Base-by-base conservation (phyloP, 192 early-diverging fungal species). In the Mortierella antarctica region DNA sequence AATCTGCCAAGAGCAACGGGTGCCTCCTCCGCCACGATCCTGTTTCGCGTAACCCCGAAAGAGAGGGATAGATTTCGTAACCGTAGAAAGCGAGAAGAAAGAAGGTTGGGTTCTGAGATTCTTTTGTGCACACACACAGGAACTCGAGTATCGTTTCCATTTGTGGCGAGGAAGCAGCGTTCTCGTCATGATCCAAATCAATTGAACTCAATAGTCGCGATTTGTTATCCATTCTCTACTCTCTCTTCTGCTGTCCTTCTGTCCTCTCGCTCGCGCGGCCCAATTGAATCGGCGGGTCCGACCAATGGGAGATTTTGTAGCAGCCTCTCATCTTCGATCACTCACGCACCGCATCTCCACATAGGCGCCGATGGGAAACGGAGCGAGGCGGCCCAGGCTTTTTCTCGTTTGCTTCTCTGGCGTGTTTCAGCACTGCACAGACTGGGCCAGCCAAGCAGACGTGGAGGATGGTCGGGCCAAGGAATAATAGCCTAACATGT, bases 261-360 rank as follows among this genome's bases (percentile, higher is more conserved):
- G 31, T 31, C 31, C 31, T 31, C 31, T 31, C 41, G 40, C 5
- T 10, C 17, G 57, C 42, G 6, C 23, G 10, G 57, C 31, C 31
- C 65, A 47, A 67, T 18, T 45, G 52, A 67, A 44, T 60, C 8
- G n/a, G 1, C 9, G 66, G 48, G 2, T 20, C n/a, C 44, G 31
- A 52, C 70, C 70, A 71, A 71, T 71, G 70, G 70, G 70, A 71
- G 70, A 71, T 55, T 71, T 71, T 71, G 57, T 40, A 58, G 31
- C 39, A 2, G 11, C 41, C 53, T 6, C 21, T 55, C 53, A 50
- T 17, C 49, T 17, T 50, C 53, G 53, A 18, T 55, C 53, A 55
- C 53, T 20, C 21, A 2, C 31, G 31, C 9, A 23, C 13, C 9
- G 13, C 55, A 13, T 11, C 31, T 31, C 31, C 31, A 31, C 31